phyloP scores from a whole-genome alignment of 1,284 basidiomycete species.

The Ceratobasidium sp. region DNA sequence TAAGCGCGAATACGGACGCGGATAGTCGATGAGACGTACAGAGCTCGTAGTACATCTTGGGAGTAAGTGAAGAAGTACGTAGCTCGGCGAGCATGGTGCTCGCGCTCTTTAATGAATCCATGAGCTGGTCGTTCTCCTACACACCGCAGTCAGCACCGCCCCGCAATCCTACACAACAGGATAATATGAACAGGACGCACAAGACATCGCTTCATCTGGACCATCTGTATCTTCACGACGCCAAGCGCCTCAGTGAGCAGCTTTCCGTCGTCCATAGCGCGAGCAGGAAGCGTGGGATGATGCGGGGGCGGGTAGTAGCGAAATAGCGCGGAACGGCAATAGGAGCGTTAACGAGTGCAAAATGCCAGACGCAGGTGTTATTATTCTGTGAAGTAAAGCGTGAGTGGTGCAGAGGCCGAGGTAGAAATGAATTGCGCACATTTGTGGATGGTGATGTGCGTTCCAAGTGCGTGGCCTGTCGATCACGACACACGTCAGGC shows the following conservation, averaged over 20 bases:
- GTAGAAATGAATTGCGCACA: neutral
- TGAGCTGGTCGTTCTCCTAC: constrained; percentile 91
- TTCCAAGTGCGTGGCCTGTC: constrained; percentile 20
- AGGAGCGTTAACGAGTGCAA: neutral
- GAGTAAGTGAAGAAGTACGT: constrained; percentile 88
- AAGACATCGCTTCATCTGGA: constrained; percentile 92
- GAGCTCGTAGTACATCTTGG: constrained; percentile 97
- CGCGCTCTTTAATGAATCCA: constrained; percentile 96
- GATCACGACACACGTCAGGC: neutral
- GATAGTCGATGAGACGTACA: constrained; percentile 64
- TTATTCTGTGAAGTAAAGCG: neutral
- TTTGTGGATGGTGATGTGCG: neutral
- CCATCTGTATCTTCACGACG: constrained; percentile 91
- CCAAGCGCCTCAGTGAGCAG: constrained; percentile 82
- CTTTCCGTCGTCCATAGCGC: constrained; percentile 61
- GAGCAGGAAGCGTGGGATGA: constrained; percentile 25
- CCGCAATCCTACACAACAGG: neutral
- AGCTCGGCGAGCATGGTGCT: constrained; percentile 96
- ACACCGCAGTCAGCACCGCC: constrained; percentile 18
- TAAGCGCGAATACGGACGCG: constrained; percentile 41
- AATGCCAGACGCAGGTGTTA: neutral
- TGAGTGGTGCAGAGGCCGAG: neutral
- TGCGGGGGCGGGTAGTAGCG: constrained; percentile 8
- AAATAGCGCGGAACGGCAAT: neutral
- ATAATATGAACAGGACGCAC: constrained; percentile 61